Conservation (phyloP, 352 stramenopile species). For the Pythium dissimile region DNA sequence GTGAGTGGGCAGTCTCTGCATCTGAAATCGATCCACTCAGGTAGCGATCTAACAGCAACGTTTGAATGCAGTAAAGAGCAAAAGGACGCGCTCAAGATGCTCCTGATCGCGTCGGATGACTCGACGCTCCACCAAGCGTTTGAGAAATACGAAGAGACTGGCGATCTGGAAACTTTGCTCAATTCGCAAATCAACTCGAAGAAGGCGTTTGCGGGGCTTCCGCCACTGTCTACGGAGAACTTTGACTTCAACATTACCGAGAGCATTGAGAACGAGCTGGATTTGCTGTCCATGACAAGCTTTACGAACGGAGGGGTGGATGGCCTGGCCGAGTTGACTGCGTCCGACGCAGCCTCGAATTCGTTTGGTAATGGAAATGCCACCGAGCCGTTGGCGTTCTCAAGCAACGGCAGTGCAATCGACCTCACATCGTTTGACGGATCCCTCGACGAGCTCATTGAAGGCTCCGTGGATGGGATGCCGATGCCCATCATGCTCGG, state of each 20-base stretch:
- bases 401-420: slow-evolving; percentile 21
- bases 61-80: slow-evolving; percentile 49
- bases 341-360: slow-evolving; percentile 6
- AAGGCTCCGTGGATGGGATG: slow-evolving; percentile 44
- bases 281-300: slow-evolving; percentile 70
- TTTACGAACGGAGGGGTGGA: slow-evolving; percentile 29
- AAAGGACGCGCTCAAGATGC: slow-evolving; percentile 77
- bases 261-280: slow-evolving; percentile 76
- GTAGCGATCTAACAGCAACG: no score
- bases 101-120: slow-evolving; percentile 77
- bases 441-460: slow-evolving; percentile 46
- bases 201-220: slow-evolving; percentile 56
- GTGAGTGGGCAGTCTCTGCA: slow-evolving; percentile 18
- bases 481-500: slow-evolving; percentile 72
- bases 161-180: slow-evolving; percentile 68
- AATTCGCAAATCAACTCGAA: slow-evolving; percentile 62
- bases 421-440: slow-evolving; percentile 27
- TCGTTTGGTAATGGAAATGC: slow-evolving; percentile 4
- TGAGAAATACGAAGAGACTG: slow-evolving; percentile 77
- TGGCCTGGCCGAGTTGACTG: slow-evolving; percentile 10
- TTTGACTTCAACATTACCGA: slow-evolving; percentile 80
- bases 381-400: slow-evolving; percentile 43
- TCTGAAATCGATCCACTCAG: no score
- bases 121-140: slow-evolving; percentile 68
- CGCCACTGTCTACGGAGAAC: slow-evolving; percentile 49